Base-by-base conservation (phyloP, 148 eudicot genomes). In the Cornus kousa region DNA sequence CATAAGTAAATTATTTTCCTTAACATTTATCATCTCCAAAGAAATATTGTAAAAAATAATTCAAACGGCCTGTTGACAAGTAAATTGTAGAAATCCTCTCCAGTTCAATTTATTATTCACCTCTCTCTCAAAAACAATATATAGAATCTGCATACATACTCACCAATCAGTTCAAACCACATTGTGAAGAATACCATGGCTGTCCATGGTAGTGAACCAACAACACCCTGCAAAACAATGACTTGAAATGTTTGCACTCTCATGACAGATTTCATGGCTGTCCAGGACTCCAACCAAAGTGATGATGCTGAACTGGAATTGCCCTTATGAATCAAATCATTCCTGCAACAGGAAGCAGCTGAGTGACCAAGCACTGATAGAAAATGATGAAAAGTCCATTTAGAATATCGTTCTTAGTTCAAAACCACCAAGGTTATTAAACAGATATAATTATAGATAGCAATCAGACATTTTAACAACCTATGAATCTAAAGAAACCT, bases 201-300 rank as follows among this genome's bases (percentile, higher is more conserved):
- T 76, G 99, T 93, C 98, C 98, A 96, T 31, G 99, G 99, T 23
- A 96, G 80, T 24, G 97, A 93, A 68, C 99, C 99, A 80, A 93
- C 92, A 60, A 96, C 88, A 57, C 99, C 99, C 83, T 96, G 98
- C 87, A 93, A 75, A 35, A 93, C 99, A 83, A 96, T 96, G 82
- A 96, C 84, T 85, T 86, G 98, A 88, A 96, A 96, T 46, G 99
- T 93, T 35, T 57, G 86, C 67, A 96, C 91, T 85, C 85, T 92
- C 20, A 87, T 83, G 20, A 96, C 93, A 50, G 89, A 68, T 85
- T 89, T 93, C 90, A 83, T 95, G 67, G 99, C 94, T 23, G 80
- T 71, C 93, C 89, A 86, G 7, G 97, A 95, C 84, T 95, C 97
- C 76, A 50, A 32, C 99, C 97, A 93, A 71, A 93, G 20, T 60